phyloP scores from a whole-genome alignment of 768 basidiomycete species.

The Asterophora lycoperdoides region DNA sequence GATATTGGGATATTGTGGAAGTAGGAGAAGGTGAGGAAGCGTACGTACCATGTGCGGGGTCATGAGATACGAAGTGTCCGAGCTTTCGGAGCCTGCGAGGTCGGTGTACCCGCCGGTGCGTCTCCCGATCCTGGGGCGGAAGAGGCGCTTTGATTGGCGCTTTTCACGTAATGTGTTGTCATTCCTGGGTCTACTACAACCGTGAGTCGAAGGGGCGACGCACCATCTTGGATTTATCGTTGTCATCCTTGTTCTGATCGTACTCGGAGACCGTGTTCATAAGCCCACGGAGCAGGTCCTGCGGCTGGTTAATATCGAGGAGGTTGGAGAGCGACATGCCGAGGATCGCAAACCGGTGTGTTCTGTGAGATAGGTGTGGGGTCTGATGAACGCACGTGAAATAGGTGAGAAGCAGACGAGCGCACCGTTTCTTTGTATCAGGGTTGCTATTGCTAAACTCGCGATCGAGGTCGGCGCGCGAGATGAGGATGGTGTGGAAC shows the following conservation, averaged over 20 bases:
- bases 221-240: conserved; percentile 72
- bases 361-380: conserved; percentile 53
- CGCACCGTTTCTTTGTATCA: conserved; percentile 77
- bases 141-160: conserved; percentile 47
- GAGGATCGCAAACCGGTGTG: conserved; percentile 77
- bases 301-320: conserved; percentile 75
- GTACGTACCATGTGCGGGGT: conserved; percentile 71
- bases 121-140: conserved; percentile 55
- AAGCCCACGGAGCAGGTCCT: conserved; percentile 75
- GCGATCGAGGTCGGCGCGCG: conserved; percentile 66
- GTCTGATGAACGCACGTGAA: conserved; percentile 1
- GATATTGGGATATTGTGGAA: background rate
- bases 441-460: conserved; percentile 72
- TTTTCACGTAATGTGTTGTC: conserved; percentile 4
- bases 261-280: conserved; percentile 71
- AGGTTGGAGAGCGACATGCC: conserved; percentile 83
- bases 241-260: conserved; percentile 73
- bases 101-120: conserved; percentile 52
- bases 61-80: conserved; percentile 67
- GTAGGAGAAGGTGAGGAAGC: conserved; percentile 16
- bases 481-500: conserved; percentile 85
- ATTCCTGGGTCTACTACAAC: conserved; percentile 4
- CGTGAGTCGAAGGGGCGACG: conserved; percentile 8
- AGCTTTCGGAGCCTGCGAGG: conserved; percentile 52
- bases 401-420: conserved; percentile 5